These are phyloP conservation scores for Salvia splendens DNA, from an alignment of 257 asterid species.

Conservation along the genomic window DNA sequence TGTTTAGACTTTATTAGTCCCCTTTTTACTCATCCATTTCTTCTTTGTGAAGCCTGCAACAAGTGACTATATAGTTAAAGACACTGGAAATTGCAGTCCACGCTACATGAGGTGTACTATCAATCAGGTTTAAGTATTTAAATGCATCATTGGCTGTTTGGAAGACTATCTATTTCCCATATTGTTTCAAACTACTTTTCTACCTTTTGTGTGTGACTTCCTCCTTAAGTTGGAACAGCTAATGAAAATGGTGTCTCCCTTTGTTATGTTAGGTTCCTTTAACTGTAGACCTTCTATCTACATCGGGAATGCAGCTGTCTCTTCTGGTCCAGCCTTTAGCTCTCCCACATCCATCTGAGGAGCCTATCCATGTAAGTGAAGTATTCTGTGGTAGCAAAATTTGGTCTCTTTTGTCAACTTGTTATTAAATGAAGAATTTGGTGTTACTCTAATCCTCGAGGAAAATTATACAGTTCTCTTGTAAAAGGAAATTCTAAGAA, in stretches of 20 bases:
- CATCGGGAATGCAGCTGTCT: constrained; percentile 96
- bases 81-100: constrained; percentile 98
- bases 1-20: constrained; percentile 17
- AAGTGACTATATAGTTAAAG: constrained; percentile 87
- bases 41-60: constrained; percentile 81
- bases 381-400: constrained; percentile 25
- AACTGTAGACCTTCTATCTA: constrained; percentile 86
- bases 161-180: background rate
- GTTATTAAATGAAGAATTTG: constrained; percentile 3
- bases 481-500: background rate
- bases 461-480: constrained; percentile 7
- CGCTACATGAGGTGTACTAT: constrained; percentile 96
- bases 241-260: constrained; percentile 31
- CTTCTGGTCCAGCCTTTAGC: constrained; percentile 97
- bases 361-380: constrained; percentile 79
- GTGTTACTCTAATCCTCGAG: constrained; percentile 5
- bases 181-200: constrained; percentile 13
- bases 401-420: constrained; percentile 3
- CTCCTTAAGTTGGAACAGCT: constrained; percentile 26
- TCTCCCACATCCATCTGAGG: constrained; percentile 96
- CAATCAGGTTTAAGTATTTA: constrained; percentile 67
- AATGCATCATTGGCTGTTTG: constrained; percentile 23
- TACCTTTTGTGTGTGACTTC: constrained; percentile 15
- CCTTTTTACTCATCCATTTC: constrained; percentile 30
- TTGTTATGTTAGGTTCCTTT: constrained; percentile 77